Evolutionary conservation across 768 basidiomycete species (phyloP).

Genomic region (Glaciozyma martinii): DNA sequence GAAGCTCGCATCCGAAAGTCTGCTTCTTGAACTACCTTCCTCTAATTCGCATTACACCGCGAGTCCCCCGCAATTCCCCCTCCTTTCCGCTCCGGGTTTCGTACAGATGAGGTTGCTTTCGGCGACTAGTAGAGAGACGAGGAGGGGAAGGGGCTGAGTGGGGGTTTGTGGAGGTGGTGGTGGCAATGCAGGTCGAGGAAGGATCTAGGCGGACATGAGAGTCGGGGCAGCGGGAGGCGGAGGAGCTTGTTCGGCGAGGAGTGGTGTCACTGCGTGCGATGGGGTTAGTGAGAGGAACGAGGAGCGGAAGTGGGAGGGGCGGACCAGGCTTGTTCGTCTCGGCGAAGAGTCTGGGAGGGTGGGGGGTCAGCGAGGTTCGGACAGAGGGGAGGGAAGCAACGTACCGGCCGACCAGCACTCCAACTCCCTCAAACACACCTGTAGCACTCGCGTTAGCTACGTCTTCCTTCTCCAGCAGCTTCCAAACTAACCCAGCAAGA

Average conservation of each 20-base stretch:
- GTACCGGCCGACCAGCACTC: constrained; percentile 70
- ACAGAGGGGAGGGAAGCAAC: not conserved
- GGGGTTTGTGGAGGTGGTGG: not conserved
- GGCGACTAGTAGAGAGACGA: not conserved
- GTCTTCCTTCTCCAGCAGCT: constrained; percentile 37
- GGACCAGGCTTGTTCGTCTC: constrained; percentile 31
- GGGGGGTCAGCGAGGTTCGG: not conserved
- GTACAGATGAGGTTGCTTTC: not conserved
- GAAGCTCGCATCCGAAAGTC: no score
- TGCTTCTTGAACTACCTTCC: no score
- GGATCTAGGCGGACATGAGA: constrained; percentile 1
- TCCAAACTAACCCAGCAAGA: constrained; percentile 58
- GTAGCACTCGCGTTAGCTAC: not conserved
- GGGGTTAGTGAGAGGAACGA: not conserved
- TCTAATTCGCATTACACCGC: no score
- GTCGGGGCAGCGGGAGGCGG: constrained; percentile 1
- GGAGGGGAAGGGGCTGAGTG: not conserved
- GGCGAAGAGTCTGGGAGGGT: constrained; percentile 14
- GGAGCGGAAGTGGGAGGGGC: constrained; percentile 5
- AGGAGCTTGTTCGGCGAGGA: not conserved
- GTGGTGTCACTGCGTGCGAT: not conserved
- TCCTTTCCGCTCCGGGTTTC: no score
- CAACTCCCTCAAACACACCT: constrained; percentile 78
- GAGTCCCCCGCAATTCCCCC: no score
- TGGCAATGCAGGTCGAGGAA: not conserved